Conservation (phyloP, 805 yeast species). For the Wickerhamia fluorescens region DNA sequence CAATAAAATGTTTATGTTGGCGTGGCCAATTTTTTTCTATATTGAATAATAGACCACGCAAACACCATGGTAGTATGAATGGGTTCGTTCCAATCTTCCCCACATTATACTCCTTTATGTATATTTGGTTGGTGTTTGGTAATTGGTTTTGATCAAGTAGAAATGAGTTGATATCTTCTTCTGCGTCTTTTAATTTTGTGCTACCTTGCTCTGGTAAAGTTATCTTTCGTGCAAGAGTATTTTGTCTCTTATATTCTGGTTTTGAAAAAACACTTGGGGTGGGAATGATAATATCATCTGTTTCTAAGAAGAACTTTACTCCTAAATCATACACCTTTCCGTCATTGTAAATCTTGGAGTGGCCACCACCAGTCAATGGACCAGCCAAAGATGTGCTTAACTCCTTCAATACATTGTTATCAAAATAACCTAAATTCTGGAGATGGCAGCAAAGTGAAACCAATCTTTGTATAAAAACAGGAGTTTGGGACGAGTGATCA, state of each 20-base stretch:
- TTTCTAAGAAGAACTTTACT: conserved; percentile 64
- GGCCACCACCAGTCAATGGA: conserved; percentile 92
- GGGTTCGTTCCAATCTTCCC: conserved; percentile 73
- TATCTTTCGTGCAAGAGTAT: too few species aligned
- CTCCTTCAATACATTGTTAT: conserved; percentile 82
- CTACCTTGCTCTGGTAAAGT: too few species aligned
- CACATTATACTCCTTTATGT: conserved; percentile 46
- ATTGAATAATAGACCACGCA: conserved; percentile 72
- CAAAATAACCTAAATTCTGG: conserved; percentile 71
- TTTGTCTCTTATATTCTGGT: not conserved
- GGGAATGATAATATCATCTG: conserved; percentile 51
- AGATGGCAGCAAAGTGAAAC: conserved; percentile 68
- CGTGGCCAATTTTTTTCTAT: conserved; percentile 43
- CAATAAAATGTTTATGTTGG: conserved; percentile 32
- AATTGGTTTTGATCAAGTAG: conserved; percentile 9
- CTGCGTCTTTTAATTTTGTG: not conserved
- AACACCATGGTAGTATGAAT: conserved; percentile 85
- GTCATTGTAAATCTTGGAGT: conserved; percentile 82
- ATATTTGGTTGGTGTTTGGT: conserved; percentile 30
- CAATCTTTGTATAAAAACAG: conserved; percentile 68
- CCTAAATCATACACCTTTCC: conserved; percentile 79
- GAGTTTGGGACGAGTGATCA: conserved; percentile 74
- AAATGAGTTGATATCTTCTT: not conserved
- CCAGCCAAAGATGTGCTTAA: conserved; percentile 73
- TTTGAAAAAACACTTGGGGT: conserved; percentile 8